phyloP scores from a whole-genome alignment of 2,329 filamentous ascomycete species.

The Graphiopsis chlorocephala region DNA sequence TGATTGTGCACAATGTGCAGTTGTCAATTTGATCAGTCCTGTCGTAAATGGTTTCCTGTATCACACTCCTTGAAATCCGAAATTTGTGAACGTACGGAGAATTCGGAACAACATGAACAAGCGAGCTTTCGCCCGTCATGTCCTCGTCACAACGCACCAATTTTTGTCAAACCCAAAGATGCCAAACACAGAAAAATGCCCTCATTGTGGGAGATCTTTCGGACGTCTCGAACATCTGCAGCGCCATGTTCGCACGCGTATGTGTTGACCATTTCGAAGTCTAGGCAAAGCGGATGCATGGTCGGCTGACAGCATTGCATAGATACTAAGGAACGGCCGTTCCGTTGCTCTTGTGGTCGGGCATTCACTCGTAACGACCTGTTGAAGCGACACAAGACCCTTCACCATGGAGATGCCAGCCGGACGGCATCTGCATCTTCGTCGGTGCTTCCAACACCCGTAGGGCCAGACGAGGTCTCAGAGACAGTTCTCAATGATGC shows the following conservation, averaged over 20 bases:
- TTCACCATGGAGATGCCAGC: neutral
- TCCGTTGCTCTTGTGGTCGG: slow-evolving; percentile 17
- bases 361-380: slow-evolving; percentile 18
- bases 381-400: slow-evolving; percentile 13
- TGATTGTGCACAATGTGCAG: neutral
- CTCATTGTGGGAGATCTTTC: neutral
- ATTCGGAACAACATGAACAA: neutral
- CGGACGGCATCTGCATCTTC: neutral
- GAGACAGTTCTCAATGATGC: neutral
- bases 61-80: neutral
- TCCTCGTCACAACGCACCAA: neutral
- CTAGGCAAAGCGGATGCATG: neutral
- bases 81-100: neutral
- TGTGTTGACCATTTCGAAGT: neutral
- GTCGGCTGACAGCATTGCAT: neutral
- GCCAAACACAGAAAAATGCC: neutral
- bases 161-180: neutral
- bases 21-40: neutral
- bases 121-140: neutral
- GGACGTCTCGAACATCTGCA: neutral
- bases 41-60: neutral
- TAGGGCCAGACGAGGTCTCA: neutral
- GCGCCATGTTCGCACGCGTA: neutral
- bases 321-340: slow-evolving; percentile 19
- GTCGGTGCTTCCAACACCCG: no score